Percentiles rank a stretch among this genome's conserved stretches.
phyloP scores from a whole-genome alignment of 495 filamentous ascomycete genomes.

The Tuber melanosporum region DNA sequence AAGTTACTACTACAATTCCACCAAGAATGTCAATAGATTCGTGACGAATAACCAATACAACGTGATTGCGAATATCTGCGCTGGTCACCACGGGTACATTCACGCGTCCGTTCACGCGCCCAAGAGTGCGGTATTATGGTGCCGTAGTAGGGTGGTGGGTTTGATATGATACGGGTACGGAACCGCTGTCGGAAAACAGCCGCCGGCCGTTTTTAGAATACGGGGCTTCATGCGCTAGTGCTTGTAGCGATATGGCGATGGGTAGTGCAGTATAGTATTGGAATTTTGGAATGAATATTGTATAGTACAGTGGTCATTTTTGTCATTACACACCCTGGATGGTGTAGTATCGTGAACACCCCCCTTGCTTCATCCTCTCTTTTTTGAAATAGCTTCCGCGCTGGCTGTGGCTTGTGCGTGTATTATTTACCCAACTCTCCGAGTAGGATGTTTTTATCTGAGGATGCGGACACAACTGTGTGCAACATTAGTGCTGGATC shows the following conservation, averaged over 20 bases:
- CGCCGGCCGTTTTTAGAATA: not conserved
- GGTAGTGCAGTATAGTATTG: not conserved
- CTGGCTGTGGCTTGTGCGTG: not conserved
- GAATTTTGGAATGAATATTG: not conserved
- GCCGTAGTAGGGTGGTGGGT: not conserved
- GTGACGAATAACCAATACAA: too few relatives aligned
- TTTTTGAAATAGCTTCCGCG: not conserved
- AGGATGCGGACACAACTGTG: constrained; percentile 71
- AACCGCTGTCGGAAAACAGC: not conserved
- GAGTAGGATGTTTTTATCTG: constrained; percentile 70
- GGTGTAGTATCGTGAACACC: not conserved
- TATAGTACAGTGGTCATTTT: not conserved
- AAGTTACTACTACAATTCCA: too few relatives aligned
- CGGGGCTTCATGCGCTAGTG: not conserved
- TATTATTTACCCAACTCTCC: constrained; percentile 62
- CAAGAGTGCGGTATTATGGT: not conserved
- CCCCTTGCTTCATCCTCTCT: not conserved
- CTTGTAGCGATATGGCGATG: not conserved
- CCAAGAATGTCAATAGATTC: too few relatives aligned
- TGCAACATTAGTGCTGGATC: constrained; percentile 34
- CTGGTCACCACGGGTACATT: too few relatives aligned
- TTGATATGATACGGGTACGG: not conserved
- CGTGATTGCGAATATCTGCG: too few relatives aligned
- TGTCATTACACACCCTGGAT: not conserved
- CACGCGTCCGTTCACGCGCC: too few relatives aligned